phyloP scores from a whole-genome alignment of 345 rosid genomes.

The Carallia brachiata region DNA sequence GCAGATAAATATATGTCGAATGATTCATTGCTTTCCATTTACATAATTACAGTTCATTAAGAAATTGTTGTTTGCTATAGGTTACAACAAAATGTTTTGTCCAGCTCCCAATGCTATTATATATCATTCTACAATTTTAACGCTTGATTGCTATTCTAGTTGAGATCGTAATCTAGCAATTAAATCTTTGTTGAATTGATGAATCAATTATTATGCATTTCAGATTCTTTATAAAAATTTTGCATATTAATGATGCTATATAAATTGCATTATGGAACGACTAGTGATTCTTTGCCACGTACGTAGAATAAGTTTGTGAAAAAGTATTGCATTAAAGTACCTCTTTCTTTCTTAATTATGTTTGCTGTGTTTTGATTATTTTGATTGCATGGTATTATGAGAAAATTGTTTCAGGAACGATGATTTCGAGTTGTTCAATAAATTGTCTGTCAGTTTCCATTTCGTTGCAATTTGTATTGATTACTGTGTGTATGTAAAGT shows the following conservation, averaged over 20 bases:
- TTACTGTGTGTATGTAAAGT: too few relatives aligned
- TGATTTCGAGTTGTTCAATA: not conserved
- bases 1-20: too few relatives aligned
- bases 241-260: constrained; percentile 1
- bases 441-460: constrained; percentile 16
- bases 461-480: not conserved
- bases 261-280: constrained; percentile 5
- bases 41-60: too few relatives aligned
- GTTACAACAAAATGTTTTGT: too few relatives aligned
- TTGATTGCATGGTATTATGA: not conserved
- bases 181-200: constrained; percentile 1
- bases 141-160: not conserved
- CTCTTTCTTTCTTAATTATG: not conserved
- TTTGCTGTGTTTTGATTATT: not conserved
- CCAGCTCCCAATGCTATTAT: too few relatives aligned
- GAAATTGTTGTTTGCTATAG: too few relatives aligned
- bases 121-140: too few relatives aligned
- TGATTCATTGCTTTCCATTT: too few relatives aligned
- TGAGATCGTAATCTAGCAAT: not conserved
- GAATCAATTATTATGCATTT: not conserved
- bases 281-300: not conserved
- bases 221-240: not conserved
- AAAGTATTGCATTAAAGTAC: not conserved
- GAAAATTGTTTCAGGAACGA: not conserved
- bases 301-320: not conserved